These are phyloP conservation scores for Gynandropsis gynandra DNA, from an alignment of 345 rosid genomes.

Conservation along the genomic window DNA sequence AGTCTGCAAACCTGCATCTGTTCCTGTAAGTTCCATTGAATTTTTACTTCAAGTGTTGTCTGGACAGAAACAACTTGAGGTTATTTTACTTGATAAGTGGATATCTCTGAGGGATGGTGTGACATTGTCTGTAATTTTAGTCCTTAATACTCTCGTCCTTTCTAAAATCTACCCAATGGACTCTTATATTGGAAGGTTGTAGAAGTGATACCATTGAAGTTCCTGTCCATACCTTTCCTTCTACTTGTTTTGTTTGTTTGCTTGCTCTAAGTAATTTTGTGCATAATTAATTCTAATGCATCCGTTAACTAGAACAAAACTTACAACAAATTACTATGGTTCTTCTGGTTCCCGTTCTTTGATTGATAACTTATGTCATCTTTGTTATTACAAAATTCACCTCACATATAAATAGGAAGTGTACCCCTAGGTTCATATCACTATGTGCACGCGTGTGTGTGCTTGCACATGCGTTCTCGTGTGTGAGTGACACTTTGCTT, in stretches of 20 bases:
- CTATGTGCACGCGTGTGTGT: no score
- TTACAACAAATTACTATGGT: not conserved
- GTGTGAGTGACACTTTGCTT: constrained; percentile 3
- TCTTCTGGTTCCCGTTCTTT: not conserved
- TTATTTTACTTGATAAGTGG: not conserved
- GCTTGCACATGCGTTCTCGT: no score
- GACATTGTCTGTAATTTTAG: no score
- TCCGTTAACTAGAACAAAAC: not conserved
- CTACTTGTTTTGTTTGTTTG: no score
- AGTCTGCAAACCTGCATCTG: constrained; percentile 74
- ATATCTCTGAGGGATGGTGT: no score
- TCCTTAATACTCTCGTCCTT: no score
- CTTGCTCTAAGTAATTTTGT: not conserved
- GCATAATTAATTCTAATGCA: not conserved
- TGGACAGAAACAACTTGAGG: not conserved
- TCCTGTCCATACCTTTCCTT: no score
- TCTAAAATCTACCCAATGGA: no score
- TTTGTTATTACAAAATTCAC: not conserved
- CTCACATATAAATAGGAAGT: not conserved
- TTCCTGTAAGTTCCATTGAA: constrained; percentile 54
- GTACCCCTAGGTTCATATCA: not conserved
- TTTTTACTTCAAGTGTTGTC: not conserved
- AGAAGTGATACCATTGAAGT: no score
- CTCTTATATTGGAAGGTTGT: no score
- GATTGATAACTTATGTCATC: not conserved